phyloP scores from a whole-genome alignment of 306 rosid species.

The Cicer judaicum region DNA sequence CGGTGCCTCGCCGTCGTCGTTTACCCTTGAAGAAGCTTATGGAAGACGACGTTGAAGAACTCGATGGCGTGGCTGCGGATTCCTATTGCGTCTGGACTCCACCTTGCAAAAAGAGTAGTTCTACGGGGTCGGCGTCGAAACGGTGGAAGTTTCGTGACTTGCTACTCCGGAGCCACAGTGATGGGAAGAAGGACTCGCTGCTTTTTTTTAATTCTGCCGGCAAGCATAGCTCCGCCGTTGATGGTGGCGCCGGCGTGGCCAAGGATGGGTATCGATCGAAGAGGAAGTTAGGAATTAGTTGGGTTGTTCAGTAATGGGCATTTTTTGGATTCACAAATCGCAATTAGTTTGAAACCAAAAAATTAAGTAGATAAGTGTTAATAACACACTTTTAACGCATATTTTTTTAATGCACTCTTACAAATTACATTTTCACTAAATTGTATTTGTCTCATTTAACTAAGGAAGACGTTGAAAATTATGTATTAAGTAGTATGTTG shows the following conservation, averaged over 20 bases:
- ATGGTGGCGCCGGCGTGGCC: not conserved
- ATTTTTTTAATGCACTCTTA: too few species aligned
- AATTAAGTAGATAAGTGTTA: not conserved
- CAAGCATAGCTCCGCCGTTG: constrained; percentile 20
- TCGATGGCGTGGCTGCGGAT: constrained; percentile 52
- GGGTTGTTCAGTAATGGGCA: constrained; percentile 55
- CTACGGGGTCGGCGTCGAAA: constrained; percentile 56
- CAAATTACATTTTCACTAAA: too few species aligned
- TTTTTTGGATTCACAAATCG: constrained; percentile 55
- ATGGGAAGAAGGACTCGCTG: constrained; percentile 53
- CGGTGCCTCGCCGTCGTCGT: constrained; percentile 51
- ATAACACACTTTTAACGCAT: too few species aligned
- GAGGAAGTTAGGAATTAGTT: constrained; percentile 54
- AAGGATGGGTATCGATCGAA: constrained; percentile 41
- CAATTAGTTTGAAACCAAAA: constrained; percentile 49
- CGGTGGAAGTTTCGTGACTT: constrained; percentile 76
- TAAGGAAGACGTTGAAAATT: too few species aligned
- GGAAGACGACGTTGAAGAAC: constrained; percentile 46
- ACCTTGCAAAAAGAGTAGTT: constrained; percentile 58
- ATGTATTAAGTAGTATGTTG: too few species aligned
- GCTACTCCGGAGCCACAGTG: constrained; percentile 60
- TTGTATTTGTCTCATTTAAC: too few species aligned
- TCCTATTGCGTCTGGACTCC: constrained; percentile 83
- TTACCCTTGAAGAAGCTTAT: constrained; percentile 68
- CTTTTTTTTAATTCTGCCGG: constrained; percentile 25